Evolutionary conservation across 345 rosid species (phyloP).

Genomic region (Acer negundo): DNA sequence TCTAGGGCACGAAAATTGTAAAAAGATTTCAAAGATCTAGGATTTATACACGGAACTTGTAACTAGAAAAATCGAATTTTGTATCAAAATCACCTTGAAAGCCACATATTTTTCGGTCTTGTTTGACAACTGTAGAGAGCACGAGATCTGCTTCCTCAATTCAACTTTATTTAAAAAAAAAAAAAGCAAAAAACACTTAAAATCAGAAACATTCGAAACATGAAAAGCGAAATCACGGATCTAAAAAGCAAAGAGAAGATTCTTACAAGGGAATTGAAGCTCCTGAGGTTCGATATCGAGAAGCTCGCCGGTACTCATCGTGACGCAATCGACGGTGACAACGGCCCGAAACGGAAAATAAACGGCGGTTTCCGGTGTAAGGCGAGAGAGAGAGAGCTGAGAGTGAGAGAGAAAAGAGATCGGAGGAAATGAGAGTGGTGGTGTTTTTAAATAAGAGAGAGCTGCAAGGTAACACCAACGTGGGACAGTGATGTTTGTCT

Average conservation of each 20-base stretch:
- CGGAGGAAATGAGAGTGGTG: not conserved
- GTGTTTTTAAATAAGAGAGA: slow-evolving; percentile 18
- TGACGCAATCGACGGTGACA: slow-evolving; percentile 27
- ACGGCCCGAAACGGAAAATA: slow-evolving; percentile 7
- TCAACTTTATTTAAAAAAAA: slow-evolving; percentile 45
- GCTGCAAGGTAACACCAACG: slow-evolving; percentile 11
- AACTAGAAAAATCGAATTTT: not conserved
- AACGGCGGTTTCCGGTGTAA: not conserved
- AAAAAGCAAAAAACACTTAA: not conserved
- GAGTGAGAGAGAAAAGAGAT: not conserved
- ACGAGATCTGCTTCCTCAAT: slow-evolving; percentile 80
- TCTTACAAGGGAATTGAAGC: slow-evolving; percentile 75
- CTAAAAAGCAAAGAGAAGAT: not conserved
- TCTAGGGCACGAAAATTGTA: slow-evolving; percentile 3
- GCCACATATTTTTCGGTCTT: slow-evolving; percentile 69
- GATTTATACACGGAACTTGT: not conserved
- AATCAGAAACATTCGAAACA: slow-evolving; percentile 20
- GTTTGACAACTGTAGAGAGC: slow-evolving; percentile 65
- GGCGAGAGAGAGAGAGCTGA: not conserved
- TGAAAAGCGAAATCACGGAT: slow-evolving; percentile 18
- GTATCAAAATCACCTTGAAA: slow-evolving; percentile 58
- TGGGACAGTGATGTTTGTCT: slow-evolving; percentile 33
- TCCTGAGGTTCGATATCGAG: slow-evolving; percentile 74
- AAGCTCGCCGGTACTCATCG: slow-evolving; percentile 65
- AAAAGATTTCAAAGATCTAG: slow-evolving; percentile 13